Percentiles rank a stretch among this genome's conserved stretches.
phyloP scores from a whole-genome alignment of 305 asterid genomes.

The Caryopteris hybrid region DNA sequence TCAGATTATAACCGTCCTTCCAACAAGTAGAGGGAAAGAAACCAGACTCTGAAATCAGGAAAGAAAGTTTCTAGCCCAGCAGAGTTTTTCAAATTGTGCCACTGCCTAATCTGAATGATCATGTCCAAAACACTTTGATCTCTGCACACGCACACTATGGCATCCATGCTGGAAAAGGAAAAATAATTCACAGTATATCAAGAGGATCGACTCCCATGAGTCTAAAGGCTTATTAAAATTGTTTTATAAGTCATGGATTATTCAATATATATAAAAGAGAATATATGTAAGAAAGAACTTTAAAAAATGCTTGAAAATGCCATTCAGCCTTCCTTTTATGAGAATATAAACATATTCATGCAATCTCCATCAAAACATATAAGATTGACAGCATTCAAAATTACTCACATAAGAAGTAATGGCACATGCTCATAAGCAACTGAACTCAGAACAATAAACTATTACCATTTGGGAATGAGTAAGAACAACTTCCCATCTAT shows the following conservation, averaged over 20 bases:
- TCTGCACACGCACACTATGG: neutral
- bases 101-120: neutral
- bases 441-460: neutral
- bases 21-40: neutral
- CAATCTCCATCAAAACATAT: constrained; percentile 2
- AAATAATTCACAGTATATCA: neutral
- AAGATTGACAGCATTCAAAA: neutral
- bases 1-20: neutral
- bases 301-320: neutral
- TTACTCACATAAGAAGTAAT: neutral
- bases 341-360: neutral
- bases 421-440: constrained; percentile 4
- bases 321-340: neutral
- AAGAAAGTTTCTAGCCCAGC: neutral
- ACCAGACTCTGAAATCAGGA: neutral
- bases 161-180: neutral
- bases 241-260: neutral
- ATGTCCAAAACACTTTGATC: neutral
- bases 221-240: neutral
- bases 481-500: constrained; percentile 57
- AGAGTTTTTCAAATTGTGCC: neutral
- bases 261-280: neutral
- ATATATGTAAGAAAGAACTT: neutral
- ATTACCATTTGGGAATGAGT: constrained; percentile 90
- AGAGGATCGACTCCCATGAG: neutral